A percentile compares a stretch with the other conserved stretches of the same genome.
phyloP scores from a whole-genome alignment of 148 eudicot genomes.

The Chenopodium suecicum region DNA sequence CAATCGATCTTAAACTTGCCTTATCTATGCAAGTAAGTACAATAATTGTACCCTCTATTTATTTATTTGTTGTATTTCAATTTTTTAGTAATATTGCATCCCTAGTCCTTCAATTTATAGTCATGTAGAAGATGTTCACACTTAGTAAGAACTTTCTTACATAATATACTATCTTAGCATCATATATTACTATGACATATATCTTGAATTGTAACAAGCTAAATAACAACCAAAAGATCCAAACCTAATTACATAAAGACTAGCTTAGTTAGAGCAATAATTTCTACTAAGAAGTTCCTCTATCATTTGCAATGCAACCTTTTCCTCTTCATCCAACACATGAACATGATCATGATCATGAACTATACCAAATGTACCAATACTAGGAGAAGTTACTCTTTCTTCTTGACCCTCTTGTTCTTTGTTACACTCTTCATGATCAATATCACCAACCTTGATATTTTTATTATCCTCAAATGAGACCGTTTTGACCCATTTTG shows the following conservation, averaged over 20 bases:
- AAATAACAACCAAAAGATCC: too few species aligned
- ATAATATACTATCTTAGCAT: too few species aligned
- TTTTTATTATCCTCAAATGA: constrained; percentile 32
- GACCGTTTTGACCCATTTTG: constrained; percentile 59
- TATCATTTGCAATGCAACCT: constrained; percentile 49
- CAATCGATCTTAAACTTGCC: too few species aligned
- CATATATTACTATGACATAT: too few species aligned
- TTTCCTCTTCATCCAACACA: constrained; percentile 38
- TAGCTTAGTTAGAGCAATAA: neutral
- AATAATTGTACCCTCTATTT: too few species aligned
- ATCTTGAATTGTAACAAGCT: too few species aligned
- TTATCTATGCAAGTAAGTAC: too few species aligned
- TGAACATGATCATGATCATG: neutral
- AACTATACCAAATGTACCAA: neutral
- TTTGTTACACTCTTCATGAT: neutral
- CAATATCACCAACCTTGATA: neutral
- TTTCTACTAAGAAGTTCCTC: constrained; percentile 42
- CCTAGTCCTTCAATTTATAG: too few species aligned
- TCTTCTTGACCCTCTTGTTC: neutral
- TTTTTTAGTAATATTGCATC: too few species aligned
- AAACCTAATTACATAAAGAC: neutral
- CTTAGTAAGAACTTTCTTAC: too few species aligned
- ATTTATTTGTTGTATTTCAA: too few species aligned
- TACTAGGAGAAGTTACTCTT: neutral
- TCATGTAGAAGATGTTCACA: too few species aligned